Percentiles rank a stretch among this genome's conserved stretches.
Conservation (phyloP, 176 grass and related monocot genomes). For the Eragrostis nindensis region DNA sequence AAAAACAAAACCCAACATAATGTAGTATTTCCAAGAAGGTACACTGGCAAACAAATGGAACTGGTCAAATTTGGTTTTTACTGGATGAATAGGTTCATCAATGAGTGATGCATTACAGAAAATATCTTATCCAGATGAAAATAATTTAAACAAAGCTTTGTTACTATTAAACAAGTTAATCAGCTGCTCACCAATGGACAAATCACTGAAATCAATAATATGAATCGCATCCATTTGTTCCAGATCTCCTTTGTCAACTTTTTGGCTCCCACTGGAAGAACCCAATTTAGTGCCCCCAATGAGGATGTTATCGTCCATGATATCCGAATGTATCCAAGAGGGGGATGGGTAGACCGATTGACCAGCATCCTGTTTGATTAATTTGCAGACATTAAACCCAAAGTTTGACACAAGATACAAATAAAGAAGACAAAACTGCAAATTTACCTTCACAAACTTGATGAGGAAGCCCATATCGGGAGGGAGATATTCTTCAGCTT, state of each 20-base stretch:
- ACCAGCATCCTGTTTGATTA: conserved; percentile 63
- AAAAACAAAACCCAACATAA: background rate
- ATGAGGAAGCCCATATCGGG: conserved; percentile 54
- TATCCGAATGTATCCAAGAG: conserved; percentile 98
- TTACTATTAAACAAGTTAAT: conserved; percentile 28
- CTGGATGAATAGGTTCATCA: background rate
- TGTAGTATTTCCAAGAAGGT: background rate
- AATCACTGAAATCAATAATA: conserved; percentile 95
- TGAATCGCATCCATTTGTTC: conserved; percentile 69
- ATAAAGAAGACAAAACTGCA: conserved; percentile 30
- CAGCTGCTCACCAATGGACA: conserved; percentile 69
- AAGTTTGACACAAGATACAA: conserved; percentile 15
- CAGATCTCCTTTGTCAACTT: conserved; percentile 29
- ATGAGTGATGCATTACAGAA: background rate
- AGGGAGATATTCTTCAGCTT: conserved; percentile 88
- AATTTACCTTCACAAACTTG: conserved; percentile 72
- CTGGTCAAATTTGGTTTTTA: background rate
- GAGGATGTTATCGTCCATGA: conserved; percentile 98
- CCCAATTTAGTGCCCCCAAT: conserved; percentile 47
- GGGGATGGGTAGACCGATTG: conserved; percentile 46
- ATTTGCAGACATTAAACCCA: conserved; percentile 38
- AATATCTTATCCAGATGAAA: background rate
- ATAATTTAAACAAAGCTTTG: conserved; percentile 2
- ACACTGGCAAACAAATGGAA: too few relatives aligned
- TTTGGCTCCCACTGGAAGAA: conserved; percentile 42